Percentiles rank a stretch among this genome's conserved stretches.
Evolutionary conservation across 1,284 basidiomycete species (phyloP).

Genomic region (Irpex lacteus): DNA sequence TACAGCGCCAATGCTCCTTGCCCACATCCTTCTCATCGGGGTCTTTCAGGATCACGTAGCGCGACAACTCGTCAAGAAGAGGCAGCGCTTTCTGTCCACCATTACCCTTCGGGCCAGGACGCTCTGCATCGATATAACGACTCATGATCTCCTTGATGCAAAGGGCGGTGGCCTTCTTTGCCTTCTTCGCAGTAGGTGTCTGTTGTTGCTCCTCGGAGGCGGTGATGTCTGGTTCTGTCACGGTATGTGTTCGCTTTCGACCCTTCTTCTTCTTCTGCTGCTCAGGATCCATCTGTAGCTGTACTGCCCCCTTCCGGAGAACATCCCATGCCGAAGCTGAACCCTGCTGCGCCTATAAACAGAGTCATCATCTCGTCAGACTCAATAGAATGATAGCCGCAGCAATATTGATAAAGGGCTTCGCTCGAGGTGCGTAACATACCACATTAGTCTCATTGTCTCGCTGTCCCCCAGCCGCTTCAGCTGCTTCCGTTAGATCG

Average conservation of each 20-base stretch:
- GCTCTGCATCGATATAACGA: background rate
- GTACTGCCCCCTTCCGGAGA: background rate
- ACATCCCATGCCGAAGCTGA: background rate
- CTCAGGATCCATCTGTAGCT: background rate
- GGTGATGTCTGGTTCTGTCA: background rate
- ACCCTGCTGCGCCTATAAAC: too few relatives aligned
- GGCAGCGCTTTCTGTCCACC: background rate
- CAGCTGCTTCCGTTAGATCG: conserved; percentile 3
- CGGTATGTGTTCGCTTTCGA: background rate
- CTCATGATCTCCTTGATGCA: background rate
- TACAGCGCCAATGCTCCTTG: background rate
- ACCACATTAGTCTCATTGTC: background rate
- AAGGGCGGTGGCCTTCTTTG: background rate
- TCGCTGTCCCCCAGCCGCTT: background rate
- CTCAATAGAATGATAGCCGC: background rate
- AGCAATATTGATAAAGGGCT: background rate
- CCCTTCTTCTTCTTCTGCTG: background rate
- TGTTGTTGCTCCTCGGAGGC: background rate
- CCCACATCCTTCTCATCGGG: background rate
- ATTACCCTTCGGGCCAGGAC: background rate
- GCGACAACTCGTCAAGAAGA: background rate
- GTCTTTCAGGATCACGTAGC: background rate
- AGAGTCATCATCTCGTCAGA: background rate
- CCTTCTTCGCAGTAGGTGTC: background rate
- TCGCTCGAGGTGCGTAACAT: background rate